phyloP scores from a whole-genome alignment of 768 basidiomycete species.

The Suillus ampliporus region DNA sequence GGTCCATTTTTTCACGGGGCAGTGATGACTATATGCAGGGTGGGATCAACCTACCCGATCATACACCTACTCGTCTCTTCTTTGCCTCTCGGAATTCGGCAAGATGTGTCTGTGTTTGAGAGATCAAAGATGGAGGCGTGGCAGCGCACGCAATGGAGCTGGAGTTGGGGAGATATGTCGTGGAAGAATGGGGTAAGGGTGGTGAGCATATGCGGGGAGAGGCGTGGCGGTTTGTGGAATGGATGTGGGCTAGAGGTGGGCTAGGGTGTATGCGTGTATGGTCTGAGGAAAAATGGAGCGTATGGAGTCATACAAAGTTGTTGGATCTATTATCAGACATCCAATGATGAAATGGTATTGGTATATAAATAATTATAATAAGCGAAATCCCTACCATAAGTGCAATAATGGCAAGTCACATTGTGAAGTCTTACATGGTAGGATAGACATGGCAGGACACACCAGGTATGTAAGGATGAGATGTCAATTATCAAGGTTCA shows the following conservation, averaged over 20 bases:
- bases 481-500: too few relatives aligned
- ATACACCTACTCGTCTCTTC: constrained; percentile 34
- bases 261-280: constrained; percentile 64
- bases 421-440: background rate
- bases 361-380: constrained; percentile 1
- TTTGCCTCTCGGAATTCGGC: constrained; percentile 54
- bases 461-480: background rate
- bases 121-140: constrained; percentile 73
- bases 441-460: background rate
- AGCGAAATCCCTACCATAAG: background rate
- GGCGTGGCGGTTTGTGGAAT: constrained; percentile 25
- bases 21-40: background rate
- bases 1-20: too few relatives aligned
- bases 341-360: background rate
- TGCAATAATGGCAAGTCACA: background rate
- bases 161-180: constrained; percentile 66
- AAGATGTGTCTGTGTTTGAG: constrained; percentile 73
- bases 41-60: background rate
- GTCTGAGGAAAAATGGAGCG: constrained; percentile 67
- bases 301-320: constrained; percentile 55
- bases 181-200: constrained; percentile 66
- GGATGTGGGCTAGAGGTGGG: constrained; percentile 44
- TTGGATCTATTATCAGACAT: constrained; percentile 38
- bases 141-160: constrained; percentile 76
- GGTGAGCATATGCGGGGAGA: constrained; percentile 46